A percentile compares a stretch with the other conserved stretches of the same genome.
Conservation (phyloP, 1,284 basidiomycete genomes). For the Heterobasidion occidentale region DNA sequence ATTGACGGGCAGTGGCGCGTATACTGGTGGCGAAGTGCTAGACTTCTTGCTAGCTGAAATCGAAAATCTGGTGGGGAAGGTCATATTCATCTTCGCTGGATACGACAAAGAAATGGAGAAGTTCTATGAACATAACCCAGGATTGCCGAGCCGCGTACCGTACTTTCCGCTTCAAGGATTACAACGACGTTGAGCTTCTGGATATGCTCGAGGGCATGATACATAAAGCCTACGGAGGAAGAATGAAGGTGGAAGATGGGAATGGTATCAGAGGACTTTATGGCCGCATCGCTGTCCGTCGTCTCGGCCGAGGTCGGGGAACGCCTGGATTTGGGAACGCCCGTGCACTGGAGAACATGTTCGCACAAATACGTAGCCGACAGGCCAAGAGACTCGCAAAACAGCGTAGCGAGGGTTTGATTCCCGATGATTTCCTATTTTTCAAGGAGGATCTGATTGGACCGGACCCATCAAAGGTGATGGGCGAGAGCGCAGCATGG, state of each 20-base stretch:
- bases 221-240: slow-evolving; percentile 34
- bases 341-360: slow-evolving; percentile 44
- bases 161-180: slow-evolving; percentile 51
- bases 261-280: slow-evolving; percentile 45
- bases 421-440: slow-evolving; percentile 42
- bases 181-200: slow-evolving; percentile 45
- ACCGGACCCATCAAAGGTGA: slow-evolving; percentile 45
- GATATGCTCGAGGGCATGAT: slow-evolving; percentile 43
- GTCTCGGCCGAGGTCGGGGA: slow-evolving; percentile 48
- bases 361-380: slow-evolving; percentile 35
- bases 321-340: slow-evolving; percentile 58
- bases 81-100: slow-evolving; percentile 65
- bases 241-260: slow-evolving; percentile 44
- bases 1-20: slow-evolving; percentile 37
- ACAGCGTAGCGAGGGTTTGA: slow-evolving; percentile 28
- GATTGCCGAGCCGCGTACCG: slow-evolving; percentile 54
- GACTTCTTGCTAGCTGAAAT: slow-evolving; percentile 65
- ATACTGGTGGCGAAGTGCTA: slow-evolving; percentile 44
- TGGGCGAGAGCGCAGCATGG: slow-evolving; percentile 40
- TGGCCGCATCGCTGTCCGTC: slow-evolving; percentile 42
- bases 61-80: slow-evolving; percentile 55
- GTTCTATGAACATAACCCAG: slow-evolving; percentile 69
- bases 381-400: slow-evolving; percentile 41
- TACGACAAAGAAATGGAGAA: slow-evolving; percentile 65
- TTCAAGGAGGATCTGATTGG: slow-evolving; percentile 52